These are phyloP conservation scores for Cercophora scortea DNA, from an alignment of 495 filamentous ascomycete genomes.

Conservation along the genomic window DNA sequence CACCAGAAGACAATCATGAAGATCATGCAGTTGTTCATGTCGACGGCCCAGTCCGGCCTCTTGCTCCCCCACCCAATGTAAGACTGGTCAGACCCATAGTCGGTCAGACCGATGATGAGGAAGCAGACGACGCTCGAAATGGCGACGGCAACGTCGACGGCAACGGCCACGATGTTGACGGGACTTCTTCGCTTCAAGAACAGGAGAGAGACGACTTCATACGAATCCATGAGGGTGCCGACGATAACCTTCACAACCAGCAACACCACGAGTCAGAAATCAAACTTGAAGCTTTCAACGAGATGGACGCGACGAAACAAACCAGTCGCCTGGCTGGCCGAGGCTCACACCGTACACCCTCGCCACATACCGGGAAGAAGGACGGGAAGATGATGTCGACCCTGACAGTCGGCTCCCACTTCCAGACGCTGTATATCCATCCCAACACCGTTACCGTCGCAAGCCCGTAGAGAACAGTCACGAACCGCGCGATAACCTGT, in stretches of 20 bases:
- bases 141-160: not conserved
- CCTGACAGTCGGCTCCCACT: not conserved
- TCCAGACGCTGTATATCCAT: not conserved
- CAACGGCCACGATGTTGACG: not conserved
- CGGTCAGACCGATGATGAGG: conserved; percentile 9
- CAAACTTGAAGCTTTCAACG: not conserved
- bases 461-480: not conserved
- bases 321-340: too few species aligned
- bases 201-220: not conserved
- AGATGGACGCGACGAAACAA: not conserved
- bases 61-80: not conserved
- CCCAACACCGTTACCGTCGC: not conserved
- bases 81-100: not conserved
- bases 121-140: conserved; percentile 14
- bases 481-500: not conserved
- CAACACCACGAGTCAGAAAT: not conserved
- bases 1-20: conserved; percentile 23
- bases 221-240: not conserved
- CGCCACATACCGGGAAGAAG: not conserved
- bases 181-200: not conserved
- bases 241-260: not conserved
- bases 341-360: too few species aligned
- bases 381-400: not conserved
- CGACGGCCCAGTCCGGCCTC: conserved; percentile 6
- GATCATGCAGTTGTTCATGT: conserved; percentile 19